phyloP scores from a whole-genome alignment of 441 rosid species.

The Adansonia gregorii region DNA sequence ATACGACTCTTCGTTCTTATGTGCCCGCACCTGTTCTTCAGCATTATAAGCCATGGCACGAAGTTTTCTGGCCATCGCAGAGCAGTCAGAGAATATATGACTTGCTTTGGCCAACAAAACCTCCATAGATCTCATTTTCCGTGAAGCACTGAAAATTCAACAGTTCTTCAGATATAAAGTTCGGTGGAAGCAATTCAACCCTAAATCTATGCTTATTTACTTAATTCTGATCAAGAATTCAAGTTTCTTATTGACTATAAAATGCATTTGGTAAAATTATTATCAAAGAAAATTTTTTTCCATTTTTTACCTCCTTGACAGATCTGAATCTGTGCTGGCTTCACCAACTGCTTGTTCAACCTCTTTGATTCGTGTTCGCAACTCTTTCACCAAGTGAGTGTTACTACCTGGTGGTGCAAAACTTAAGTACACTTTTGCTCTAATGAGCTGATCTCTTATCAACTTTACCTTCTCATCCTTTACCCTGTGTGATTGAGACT shows the following conservation, averaged over 20 bases:
- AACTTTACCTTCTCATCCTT: constrained; percentile 66
- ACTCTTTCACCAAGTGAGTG: constrained; percentile 75
- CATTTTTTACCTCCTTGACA: constrained; percentile 67
- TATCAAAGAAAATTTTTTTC: background rate
- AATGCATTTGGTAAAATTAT: background rate
- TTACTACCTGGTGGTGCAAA: constrained; percentile 70
- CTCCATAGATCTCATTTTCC: constrained; percentile 71
- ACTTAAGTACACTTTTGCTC: constrained; percentile 76
- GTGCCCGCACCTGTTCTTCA: constrained; percentile 75
- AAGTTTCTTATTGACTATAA: background rate
- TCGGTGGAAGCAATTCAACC: constrained; percentile 26
- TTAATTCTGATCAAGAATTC: constrained; percentile 21
- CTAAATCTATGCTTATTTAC: constrained; percentile 19
- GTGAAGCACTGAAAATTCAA: constrained; percentile 63
- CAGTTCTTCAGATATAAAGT: constrained; percentile 31
- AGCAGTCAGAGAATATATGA: constrained; percentile 67
- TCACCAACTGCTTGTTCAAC: constrained; percentile 67
- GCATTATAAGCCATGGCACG: constrained; percentile 77
- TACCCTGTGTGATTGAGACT: constrained; percentile 38
- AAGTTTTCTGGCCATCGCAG: constrained; percentile 69
- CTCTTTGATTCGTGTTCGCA: constrained; percentile 72
- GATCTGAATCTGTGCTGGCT: constrained; percentile 65
- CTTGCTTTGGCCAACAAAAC: constrained; percentile 63
- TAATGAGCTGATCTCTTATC: constrained; percentile 79
- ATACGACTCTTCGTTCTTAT: constrained; percentile 64